A percentile compares a stretch with the other conserved stretches of the same genome.
Evolutionary conservation across 1,284 basidiomycete species (phyloP).

Genomic region (Microstroma glucosiphilum): DNA sequence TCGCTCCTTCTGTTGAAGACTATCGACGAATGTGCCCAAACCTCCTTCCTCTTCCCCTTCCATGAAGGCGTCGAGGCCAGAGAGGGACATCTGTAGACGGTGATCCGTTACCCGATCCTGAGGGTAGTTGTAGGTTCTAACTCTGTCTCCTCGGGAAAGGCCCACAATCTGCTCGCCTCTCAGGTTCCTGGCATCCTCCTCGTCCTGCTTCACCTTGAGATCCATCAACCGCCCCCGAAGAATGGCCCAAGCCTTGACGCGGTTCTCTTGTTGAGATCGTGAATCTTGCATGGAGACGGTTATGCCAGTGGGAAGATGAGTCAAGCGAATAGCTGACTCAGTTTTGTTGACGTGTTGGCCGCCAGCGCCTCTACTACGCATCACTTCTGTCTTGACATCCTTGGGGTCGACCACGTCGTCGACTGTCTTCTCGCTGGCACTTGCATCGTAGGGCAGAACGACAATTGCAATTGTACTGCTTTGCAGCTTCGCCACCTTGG

Average conservation of each 20-base stretch:
- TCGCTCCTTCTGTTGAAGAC: not conserved
- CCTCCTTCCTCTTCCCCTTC: slow-evolving; percentile 37
- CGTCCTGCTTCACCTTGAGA: slow-evolving; percentile 35
- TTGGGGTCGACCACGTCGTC: slow-evolving; percentile 61
- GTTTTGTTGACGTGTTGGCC: slow-evolving; percentile 99
- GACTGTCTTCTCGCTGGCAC: not conserved
- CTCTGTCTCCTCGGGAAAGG: slow-evolving; percentile 44
- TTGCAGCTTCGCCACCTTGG: slow-evolving; percentile 77
- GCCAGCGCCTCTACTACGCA: slow-evolving; percentile 89
- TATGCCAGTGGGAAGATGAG: slow-evolving; percentile 86
- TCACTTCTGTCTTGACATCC: slow-evolving; percentile 83
- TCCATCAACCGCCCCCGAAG: slow-evolving; percentile 43
- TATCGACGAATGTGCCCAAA: slow-evolving; percentile 6
- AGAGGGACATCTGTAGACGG: slow-evolving; percentile 37
- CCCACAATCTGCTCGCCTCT: slow-evolving; percentile 42
- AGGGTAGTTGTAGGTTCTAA: slow-evolving; percentile 49
- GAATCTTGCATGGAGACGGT: slow-evolving; percentile 98
- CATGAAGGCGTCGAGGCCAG: slow-evolving; percentile 40
- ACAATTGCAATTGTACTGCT: slow-evolving; percentile 80
- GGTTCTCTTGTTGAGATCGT: slow-evolving; percentile 73
- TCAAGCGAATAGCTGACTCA: slow-evolving; percentile 93
- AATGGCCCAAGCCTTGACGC: slow-evolving; percentile 45
- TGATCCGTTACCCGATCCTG: slow-evolving; percentile 50
- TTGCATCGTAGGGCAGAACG: slow-evolving; percentile 33
- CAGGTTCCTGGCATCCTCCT: slow-evolving; percentile 31